Percentiles rank a stretch among this genome's conserved stretches.
Conservation (phyloP, 1,284 basidiomycete genomes). For the Abortiporus biennis region DNA sequence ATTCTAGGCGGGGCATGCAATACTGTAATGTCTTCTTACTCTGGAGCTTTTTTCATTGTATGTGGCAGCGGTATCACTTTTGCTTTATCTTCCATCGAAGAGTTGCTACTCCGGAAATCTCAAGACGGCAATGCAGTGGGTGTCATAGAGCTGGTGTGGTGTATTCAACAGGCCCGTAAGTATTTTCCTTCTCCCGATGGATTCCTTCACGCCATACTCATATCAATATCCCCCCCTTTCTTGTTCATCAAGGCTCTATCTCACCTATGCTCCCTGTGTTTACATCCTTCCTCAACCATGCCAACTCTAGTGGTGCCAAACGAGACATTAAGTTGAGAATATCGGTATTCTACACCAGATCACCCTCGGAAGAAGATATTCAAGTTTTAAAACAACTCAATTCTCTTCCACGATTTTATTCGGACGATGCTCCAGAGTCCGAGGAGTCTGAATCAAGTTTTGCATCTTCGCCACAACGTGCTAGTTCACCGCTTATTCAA, state of each 20-base stretch:
- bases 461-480: no score
- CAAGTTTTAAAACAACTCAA: neutral
- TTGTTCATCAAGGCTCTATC: slow-evolving; percentile 33
- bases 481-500: slow-evolving; percentile 51
- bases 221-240: neutral
- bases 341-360: slow-evolving; percentile 58
- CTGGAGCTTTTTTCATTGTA: slow-evolving; percentile 58
- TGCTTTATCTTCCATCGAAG: slow-evolving; percentile 54
- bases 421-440: slow-evolving; percentile 15
- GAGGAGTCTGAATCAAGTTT: no score
- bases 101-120: slow-evolving; percentile 54
- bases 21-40: slow-evolving; percentile 54
- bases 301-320: slow-evolving; percentile 12
- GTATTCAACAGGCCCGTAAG: slow-evolving; percentile 48
- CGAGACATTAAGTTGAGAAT: slow-evolving; percentile 32
- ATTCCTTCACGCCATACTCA: neutral
- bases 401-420: slow-evolving; percentile 18
- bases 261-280: slow-evolving; percentile 49
- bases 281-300: slow-evolving; percentile 37
- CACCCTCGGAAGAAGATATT: neutral
- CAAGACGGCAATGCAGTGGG: slow-evolving; percentile 44
- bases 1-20: slow-evolving; percentile 55
- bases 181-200: neutral
- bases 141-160: slow-evolving; percentile 63
- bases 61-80: slow-evolving; percentile 75